A percentile compares a stretch with the other conserved stretches of the same genome.
Evolutionary conservation across 257 asterid genomes (phyloP).

Genomic region (Vinca minor): DNA sequence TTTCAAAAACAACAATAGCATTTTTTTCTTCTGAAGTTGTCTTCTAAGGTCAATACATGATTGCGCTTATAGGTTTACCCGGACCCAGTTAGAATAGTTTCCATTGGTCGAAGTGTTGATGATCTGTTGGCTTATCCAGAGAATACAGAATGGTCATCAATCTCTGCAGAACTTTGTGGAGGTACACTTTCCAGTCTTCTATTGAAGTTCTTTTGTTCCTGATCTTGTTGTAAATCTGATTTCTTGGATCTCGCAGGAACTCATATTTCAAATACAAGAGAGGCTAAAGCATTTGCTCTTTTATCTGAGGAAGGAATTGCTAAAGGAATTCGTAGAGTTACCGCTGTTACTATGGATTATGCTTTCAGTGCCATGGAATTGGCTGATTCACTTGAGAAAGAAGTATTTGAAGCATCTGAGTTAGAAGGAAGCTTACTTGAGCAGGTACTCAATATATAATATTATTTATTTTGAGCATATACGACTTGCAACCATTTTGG

Average conservation of each 20-base stretch:
- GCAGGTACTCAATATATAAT: slow-evolving; percentile 48
- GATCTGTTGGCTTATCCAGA: slow-evolving; percentile 79
- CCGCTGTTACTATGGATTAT: slow-evolving; percentile 72
- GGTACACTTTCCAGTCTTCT: slow-evolving; percentile 37
- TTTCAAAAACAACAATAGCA: background rate
- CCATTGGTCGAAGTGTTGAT: slow-evolving; percentile 86
- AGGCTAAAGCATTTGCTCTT: slow-evolving; percentile 86
- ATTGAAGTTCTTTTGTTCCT: background rate
- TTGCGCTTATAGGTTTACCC: slow-evolving; percentile 66
- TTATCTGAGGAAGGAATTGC: slow-evolving; percentile 96
- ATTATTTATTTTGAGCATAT: slow-evolving; percentile 3
- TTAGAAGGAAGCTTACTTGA: slow-evolving; percentile 71
- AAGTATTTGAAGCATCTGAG: slow-evolving; percentile 62
- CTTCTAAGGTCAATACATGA: slow-evolving; percentile 5
- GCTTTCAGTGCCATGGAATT: slow-evolving; percentile 71
- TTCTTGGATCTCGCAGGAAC: slow-evolving; percentile 54
- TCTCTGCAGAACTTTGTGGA: slow-evolving; percentile 95
- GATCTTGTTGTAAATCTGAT: slow-evolving; percentile 10
- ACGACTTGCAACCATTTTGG: no score
- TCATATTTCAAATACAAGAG: slow-evolving; percentile 84
- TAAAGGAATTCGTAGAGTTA: slow-evolving; percentile 88
- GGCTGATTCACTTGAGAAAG: slow-evolving; percentile 67
- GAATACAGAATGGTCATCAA: slow-evolving; percentile 65
- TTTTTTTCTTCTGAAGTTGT: background rate
- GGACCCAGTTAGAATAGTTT: slow-evolving; percentile 92